Percentiles rank a stretch among this genome's conserved stretches.
Evolutionary conservation across 2,329 filamentous ascomycete genomes (phyloP).

Genomic region (Penicillium sp.): DNA sequence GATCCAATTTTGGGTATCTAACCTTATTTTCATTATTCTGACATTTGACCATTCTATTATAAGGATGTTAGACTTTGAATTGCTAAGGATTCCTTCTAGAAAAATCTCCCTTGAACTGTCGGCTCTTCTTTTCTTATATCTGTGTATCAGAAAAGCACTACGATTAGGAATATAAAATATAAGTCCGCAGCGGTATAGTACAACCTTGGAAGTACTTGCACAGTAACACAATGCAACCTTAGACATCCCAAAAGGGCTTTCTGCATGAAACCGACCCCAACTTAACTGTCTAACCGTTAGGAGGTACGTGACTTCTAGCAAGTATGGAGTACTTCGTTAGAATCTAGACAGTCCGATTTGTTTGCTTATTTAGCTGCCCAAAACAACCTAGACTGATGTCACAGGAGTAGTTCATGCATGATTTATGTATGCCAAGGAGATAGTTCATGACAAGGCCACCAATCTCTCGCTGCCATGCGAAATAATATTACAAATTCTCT

Average conservation of each 20-base stretch:
- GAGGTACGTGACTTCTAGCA: neutral
- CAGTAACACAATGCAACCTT: neutral
- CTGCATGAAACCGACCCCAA: neutral
- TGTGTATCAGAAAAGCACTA: neutral
- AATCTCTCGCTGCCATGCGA: neutral
- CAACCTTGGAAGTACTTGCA: neutral
- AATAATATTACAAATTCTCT: neutral
- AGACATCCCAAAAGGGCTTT: neutral
- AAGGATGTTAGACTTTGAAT: neutral
- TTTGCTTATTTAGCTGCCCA: neutral
- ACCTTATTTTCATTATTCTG: neutral
- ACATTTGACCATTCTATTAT: neutral
- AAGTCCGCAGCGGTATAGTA: neutral
- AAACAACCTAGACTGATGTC: neutral
- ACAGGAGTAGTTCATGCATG: neutral
- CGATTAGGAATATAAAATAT: neutral
- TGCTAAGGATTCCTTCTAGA: neutral
- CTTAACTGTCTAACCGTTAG: neutral
- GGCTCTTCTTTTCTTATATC: neutral
- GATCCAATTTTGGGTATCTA: neutral
- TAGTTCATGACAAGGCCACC: slow-evolving; percentile 2
- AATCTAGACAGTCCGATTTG: neutral
- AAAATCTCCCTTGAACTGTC: neutral
- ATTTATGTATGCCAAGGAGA: neutral
- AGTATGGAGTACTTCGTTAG: neutral